Evolutionary conservation across 306 rosid genomes (phyloP), one percentile per base, ranked within the genome.

Genomic region (Begonia loranthoides): DNA sequence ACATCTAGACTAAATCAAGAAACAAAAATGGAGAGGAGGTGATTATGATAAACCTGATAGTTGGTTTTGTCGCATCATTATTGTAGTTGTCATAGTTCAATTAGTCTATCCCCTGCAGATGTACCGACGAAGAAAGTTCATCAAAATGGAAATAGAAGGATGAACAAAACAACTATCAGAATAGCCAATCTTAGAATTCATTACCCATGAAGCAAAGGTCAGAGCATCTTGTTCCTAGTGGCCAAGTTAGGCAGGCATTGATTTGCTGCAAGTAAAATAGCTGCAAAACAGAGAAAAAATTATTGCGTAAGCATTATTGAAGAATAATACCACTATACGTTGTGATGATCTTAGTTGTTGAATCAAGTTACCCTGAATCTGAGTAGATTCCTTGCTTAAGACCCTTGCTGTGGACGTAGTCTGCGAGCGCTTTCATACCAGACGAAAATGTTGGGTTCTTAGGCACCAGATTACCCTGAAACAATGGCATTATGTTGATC

Each of bases 301-400:
- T 2, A 19, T 19, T 19, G 22, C 22, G 22, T 19, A 2, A 19
- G 22, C 3, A 19, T 19, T 19, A 19, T 19, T 19, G 22, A 19
- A 19, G 22, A 19, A 28, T 28, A 28, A 28, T 28, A 28, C 8
- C 36, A 4, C 6, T 28, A 28, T 28, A 8, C 36, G 36, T 7
- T 28, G 6, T 28, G 36, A 28, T 28, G 36, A 28, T 7, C 36
- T 0, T 28, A 55, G 9, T 41, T 17, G 59, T 34, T 34, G 24
- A 15, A 45, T 17, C 43, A 45, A 19, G 43, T 66, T 86, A 90
- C 94, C 99, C 99, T 45, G 95, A 90, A 82, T 90, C 99, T 15
- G 99, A 78, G 69, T 90, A 90, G 50, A 90, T 90, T 55, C 99
- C 99, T 45, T 85, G 79, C 77, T 86, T 86, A 49, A 90, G 95